Conservation (phyloP, 164 flowering plant genomes). For the Euptelea pleiosperma region DNA sequence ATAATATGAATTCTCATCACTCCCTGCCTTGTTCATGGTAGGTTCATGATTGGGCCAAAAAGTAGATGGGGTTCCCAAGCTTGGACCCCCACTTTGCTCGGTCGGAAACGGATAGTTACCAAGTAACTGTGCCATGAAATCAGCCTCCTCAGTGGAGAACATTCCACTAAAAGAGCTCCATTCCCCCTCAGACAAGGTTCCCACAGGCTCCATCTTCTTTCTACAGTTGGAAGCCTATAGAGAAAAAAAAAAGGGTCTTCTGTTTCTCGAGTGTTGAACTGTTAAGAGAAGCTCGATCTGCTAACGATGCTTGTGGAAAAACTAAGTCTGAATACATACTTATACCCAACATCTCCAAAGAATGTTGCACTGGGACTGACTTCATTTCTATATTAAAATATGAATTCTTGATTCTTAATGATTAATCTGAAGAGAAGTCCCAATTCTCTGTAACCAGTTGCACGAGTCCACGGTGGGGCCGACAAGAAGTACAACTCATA, state of each 20-base stretch:
- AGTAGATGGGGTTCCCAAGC: constrained; percentile 19
- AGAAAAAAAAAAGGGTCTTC: background rate
- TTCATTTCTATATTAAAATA: constrained; percentile 21
- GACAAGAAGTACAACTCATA: constrained; percentile 42
- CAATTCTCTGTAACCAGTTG: constrained; percentile 26
- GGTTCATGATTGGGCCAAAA: constrained; percentile 28
- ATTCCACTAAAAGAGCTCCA: constrained; percentile 27
- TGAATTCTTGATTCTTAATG: constrained; percentile 17
- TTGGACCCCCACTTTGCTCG: constrained; percentile 22
- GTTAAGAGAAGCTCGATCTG: background rate
- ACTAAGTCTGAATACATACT: constrained; percentile 18
- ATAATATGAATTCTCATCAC: constrained; percentile 21
- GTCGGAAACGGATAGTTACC: constrained; percentile 22
- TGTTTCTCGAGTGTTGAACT: constrained; percentile 7
- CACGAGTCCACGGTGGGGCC: constrained; percentile 33
- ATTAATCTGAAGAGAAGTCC: constrained; percentile 22
- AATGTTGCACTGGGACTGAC: constrained; percentile 39
- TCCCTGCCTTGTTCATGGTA: constrained; percentile 11
- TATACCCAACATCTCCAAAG: constrained; percentile 28
- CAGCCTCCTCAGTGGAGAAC: constrained; percentile 52
- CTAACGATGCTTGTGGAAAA: background rate
- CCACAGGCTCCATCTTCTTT: constrained; percentile 18
- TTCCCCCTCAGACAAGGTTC: constrained; percentile 14
- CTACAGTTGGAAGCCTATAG: too few relatives aligned
- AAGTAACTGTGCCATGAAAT: constrained; percentile 67